Evolutionary conservation across 1,139 yeast genomes (phyloP), one percentile per base, ranked within the genome.

Genomic region (Yamadazyma taylorii): DNA sequence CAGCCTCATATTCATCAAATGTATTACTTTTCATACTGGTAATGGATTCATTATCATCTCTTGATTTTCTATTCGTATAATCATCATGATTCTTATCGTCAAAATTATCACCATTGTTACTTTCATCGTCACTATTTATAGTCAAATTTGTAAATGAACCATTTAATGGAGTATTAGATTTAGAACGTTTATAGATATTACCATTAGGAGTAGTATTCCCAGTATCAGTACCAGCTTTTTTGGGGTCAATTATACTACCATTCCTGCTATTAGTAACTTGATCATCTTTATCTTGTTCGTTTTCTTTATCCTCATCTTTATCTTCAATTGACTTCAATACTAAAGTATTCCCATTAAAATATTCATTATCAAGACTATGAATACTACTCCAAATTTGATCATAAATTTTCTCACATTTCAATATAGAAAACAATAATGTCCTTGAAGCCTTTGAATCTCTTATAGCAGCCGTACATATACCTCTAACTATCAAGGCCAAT

Each of bases 401-500:
- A 40, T 61, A 70, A 13, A 55, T 49, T 39, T 56, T 60, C 46
- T 68, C 73, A 52, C 81, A 73, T 41, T 78, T 78, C 19, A 77
- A 50, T 2, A 82, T 53, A 0, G 78, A 66, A 49, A 72, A 79
- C 6, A 81, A 50, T 40, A 83, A 59, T 60, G 79, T 74, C 40
- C 81, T 56, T 2, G 84, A 73, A 24, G 79, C 75, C 19, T 57
- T 58, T 3, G 79, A 80, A 43, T 66, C 53, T 35, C 78, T 69
- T 5, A 74, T 55, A 5, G 75, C 60, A 2, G 81, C 70, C 17
- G 75, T 74, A 36, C 79, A 68, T 2, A 81, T 55, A 0, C 83
- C 65, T 39, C 85, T 62, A 2, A 83, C 46, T 13, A 84, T 32
- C 14, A 84, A 55, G 0, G 89, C 83, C 26, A 86, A 58, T 26